Evolutionary conservation across 2,329 filamentous ascomycete species (phyloP).

Genomic region (Penicillium sp.): DNA sequence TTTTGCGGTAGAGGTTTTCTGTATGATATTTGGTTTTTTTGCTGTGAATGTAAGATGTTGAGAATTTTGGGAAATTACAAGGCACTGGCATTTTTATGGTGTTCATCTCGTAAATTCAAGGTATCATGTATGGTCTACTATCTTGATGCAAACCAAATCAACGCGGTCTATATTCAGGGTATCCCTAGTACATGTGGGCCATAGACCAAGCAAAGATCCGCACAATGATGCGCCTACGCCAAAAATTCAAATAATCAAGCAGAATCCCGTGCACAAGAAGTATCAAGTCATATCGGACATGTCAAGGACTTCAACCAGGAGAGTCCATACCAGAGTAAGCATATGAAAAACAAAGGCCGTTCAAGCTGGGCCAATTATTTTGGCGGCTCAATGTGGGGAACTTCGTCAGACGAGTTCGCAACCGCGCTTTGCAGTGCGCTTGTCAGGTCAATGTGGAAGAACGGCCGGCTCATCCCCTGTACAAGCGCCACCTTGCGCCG

Average conservation of each 20-base stretch:
- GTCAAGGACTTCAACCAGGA: slow-evolving; percentile 20
- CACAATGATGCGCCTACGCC: neutral
- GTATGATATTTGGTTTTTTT: neutral
- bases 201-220: neutral
- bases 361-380: too few relatives aligned
- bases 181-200: slow-evolving; percentile 9
- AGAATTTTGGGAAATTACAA: too few relatives aligned
- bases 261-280: slow-evolving; percentile 5
- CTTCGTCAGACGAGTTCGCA: slow-evolving; percentile 59
- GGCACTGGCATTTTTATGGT: too few relatives aligned
- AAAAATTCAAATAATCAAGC: too few relatives aligned
- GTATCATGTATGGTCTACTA: too few relatives aligned
- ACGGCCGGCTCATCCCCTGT: slow-evolving; percentile 77
- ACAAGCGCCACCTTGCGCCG: slow-evolving; percentile 56
- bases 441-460: slow-evolving; percentile 91
- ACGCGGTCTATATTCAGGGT: slow-evolving; percentile 16
- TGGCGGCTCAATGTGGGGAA: too few relatives aligned
- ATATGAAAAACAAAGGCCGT: slow-evolving; percentile 11
- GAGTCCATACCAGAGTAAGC: slow-evolving; percentile 12
- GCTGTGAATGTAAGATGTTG: neutral
- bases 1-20: slow-evolving; percentile 39
- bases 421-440: slow-evolving; percentile 83
- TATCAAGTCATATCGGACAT: slow-evolving; percentile 21
- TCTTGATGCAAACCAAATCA: too few relatives aligned
- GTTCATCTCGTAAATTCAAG: too few relatives aligned